phyloP scores from a whole-genome alignment of 441 rosid genomes.

The Codiaeum variegatum region DNA sequence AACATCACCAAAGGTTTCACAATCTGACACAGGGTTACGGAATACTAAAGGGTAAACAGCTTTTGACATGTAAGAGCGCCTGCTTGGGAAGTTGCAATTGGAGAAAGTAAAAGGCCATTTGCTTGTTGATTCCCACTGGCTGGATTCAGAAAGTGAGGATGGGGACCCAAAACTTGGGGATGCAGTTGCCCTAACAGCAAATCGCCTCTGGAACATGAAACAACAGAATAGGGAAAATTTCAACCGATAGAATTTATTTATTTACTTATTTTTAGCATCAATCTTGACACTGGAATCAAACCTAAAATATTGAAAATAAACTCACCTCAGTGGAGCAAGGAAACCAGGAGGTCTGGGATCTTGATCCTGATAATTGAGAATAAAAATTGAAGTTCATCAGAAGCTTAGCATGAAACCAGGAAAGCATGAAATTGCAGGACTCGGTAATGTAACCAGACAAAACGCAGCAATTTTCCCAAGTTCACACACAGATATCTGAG shows the following conservation, averaged over 20 bases:
- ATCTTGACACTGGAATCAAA: conserved; percentile 12
- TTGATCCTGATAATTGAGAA: conserved; percentile 38
- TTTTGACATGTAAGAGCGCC: conserved; percentile 53
- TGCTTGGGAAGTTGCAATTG: conserved; percentile 35
- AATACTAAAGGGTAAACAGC: conserved; percentile 70
- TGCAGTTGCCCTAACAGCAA: conserved; percentile 31
- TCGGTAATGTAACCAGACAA: not conserved
- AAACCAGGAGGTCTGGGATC: conserved; percentile 42
- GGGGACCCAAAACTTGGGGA: conserved; percentile 68
- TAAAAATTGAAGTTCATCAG: conserved; percentile 1
- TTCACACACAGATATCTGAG: not conserved
- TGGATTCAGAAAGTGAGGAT: conserved; percentile 49
- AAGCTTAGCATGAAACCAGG: not conserved
- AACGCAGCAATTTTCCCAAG: conserved; percentile 5
- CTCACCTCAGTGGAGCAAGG: conserved; percentile 54
- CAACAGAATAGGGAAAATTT: conserved; percentile 6
- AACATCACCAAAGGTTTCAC: conserved; percentile 42
- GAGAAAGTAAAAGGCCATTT: conserved; percentile 39
- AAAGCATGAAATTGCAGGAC: not conserved
- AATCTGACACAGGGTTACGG: conserved; percentile 76
- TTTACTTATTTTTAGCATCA: not conserved
- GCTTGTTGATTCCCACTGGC: conserved; percentile 48
- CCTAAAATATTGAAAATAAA: conserved; percentile 10
- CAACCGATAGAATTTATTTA: conserved; percentile 7
- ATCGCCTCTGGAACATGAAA: conserved; percentile 45